Evolutionary conservation across 177 flowering plant species (phyloP).

Genomic region (Vitis hybrid): DNA sequence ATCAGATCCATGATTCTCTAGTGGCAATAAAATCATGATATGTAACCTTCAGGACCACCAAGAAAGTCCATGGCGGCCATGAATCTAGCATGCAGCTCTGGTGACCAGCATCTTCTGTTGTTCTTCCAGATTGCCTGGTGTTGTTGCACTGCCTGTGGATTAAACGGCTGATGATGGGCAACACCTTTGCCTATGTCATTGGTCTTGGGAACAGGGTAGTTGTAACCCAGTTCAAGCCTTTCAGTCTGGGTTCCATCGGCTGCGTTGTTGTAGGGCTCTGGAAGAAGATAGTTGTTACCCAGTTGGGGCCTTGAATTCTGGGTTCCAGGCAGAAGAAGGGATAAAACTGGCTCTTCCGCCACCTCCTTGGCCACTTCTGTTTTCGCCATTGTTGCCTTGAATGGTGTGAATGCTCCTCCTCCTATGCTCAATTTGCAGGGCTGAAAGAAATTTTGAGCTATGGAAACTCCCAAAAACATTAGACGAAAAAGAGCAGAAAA

Average conservation of each 20-base stretch:
- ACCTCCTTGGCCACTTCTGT: too few species aligned
- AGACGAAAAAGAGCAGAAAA: too few species aligned
- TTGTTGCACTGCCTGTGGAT: not conserved
- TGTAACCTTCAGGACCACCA: conserved; percentile 9
- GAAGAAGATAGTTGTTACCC: too few species aligned
- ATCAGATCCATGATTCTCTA: too few species aligned
- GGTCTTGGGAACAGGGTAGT: too few species aligned
- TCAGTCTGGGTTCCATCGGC: too few species aligned
- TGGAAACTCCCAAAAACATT: not conserved
- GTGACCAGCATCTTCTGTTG: conserved; percentile 14
- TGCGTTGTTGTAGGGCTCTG: too few species aligned
- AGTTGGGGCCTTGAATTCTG: too few species aligned
- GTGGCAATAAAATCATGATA: not conserved
- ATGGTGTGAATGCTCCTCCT: not conserved
- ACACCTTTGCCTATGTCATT: too few species aligned
- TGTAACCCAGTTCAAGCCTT: too few species aligned
- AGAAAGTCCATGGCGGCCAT: conserved; percentile 1
- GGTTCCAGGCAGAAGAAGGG: too few species aligned
- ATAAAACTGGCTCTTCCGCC: too few species aligned
- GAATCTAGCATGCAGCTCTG: conserved; percentile 10
- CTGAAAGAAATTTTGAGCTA: not conserved
- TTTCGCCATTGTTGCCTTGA: not conserved
- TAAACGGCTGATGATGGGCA: not conserved
- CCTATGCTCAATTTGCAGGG: not conserved
- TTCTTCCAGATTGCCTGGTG: not conserved